Conservation (phyloP, 2,329 filamentous ascomycete genomes). For the Chrysoporthe puriensis region DNA sequence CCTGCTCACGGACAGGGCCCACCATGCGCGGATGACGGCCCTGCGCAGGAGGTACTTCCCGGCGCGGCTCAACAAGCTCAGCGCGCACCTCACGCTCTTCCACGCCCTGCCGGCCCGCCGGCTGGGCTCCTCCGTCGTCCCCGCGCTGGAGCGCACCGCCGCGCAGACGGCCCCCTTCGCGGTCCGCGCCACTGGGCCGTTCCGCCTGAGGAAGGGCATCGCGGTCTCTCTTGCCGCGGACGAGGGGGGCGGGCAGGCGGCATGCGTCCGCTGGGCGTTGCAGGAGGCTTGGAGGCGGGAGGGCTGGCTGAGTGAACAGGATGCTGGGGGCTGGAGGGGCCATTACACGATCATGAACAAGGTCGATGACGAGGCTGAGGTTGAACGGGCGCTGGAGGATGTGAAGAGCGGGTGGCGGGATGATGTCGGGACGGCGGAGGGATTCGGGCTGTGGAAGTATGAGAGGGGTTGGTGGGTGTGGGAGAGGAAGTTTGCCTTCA, state of each 20-base stretch:
- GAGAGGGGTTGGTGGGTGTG: slow-evolving; percentile 21
- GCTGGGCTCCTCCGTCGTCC: neutral
- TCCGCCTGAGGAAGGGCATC: slow-evolving; percentile 12
- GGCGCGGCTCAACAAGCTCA: slow-evolving; percentile 12
- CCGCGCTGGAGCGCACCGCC: slow-evolving; percentile 8
- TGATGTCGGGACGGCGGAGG: slow-evolving; percentile 17
- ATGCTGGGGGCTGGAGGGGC: slow-evolving; percentile 16
- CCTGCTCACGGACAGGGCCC: slow-evolving; percentile 12
- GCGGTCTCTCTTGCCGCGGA: slow-evolving; percentile 10
- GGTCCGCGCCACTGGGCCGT: neutral
- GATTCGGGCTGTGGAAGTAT: slow-evolving; percentile 20
- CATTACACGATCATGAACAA: slow-evolving; percentile 27
- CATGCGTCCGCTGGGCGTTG: neutral
- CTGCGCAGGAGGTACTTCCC: slow-evolving; percentile 22
- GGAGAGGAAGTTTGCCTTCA: slow-evolving; percentile 18
- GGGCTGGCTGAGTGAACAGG: slow-evolving; percentile 19
- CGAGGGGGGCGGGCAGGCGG: neutral
- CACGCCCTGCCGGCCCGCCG: slow-evolving; percentile 21
- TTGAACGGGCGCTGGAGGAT: slow-evolving; percentile 14
- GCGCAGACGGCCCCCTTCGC: neutral
- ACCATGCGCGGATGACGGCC: slow-evolving; percentile 17
- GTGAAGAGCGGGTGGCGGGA: slow-evolving; percentile 4
- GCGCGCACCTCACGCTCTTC: slow-evolving; percentile 25
- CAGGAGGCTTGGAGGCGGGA: slow-evolving; percentile 4
- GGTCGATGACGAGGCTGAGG: slow-evolving; percentile 7